phyloP scores from a whole-genome alignment of 1,284 basidiomycete genomes.

The Lentinula novae-zelandiae region DNA sequence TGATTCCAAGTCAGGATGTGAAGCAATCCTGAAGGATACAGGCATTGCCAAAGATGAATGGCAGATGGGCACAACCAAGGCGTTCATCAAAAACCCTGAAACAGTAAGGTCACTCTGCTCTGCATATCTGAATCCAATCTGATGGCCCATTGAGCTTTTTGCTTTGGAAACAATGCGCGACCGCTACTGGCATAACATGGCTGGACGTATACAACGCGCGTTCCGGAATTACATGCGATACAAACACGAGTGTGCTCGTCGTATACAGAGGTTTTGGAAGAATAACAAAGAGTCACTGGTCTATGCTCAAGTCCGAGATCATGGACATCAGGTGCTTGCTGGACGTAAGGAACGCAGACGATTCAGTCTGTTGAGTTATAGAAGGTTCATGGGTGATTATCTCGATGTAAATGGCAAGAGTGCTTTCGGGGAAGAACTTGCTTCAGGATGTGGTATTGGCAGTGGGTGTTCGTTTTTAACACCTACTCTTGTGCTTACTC shows the following conservation, averaged over 20 bases:
- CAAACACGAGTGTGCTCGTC: slow-evolving; percentile 90
- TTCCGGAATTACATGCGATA: slow-evolving; percentile 96
- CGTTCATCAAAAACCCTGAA: slow-evolving; percentile 99
- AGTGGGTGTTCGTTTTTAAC: slow-evolving; percentile 42
- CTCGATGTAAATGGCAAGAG: slow-evolving; percentile 85
- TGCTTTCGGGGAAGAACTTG: slow-evolving; percentile 78
- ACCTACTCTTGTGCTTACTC: background rate
- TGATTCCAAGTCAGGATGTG: slow-evolving; percentile 88
- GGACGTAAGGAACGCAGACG: slow-evolving; percentile 92
- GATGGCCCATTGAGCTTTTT: slow-evolving; percentile 66
- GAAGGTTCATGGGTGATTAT: slow-evolving; percentile 97
- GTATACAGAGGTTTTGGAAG: slow-evolving; percentile 98
- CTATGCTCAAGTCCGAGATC: slow-evolving; percentile 88
- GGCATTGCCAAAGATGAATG: slow-evolving; percentile 97
- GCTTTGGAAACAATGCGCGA: slow-evolving; percentile 99
- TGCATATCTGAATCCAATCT: slow-evolving; percentile 6
- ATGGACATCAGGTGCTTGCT: slow-evolving; percentile 90
- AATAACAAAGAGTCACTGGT: slow-evolving; percentile 94
- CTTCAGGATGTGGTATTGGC: slow-evolving; percentile 70
- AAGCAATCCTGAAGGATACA: slow-evolving; percentile 91
- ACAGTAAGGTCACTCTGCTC: slow-evolving; percentile 55
- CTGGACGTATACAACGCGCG: slow-evolving; percentile 91
- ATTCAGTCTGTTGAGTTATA: slow-evolving; percentile 91
- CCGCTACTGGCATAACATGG: slow-evolving; percentile 99
- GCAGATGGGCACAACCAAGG: slow-evolving; percentile 99